Evolutionary conservation across 495 filamentous ascomycete species (phyloP).

Genomic region (Xylaria palmicola): DNA sequence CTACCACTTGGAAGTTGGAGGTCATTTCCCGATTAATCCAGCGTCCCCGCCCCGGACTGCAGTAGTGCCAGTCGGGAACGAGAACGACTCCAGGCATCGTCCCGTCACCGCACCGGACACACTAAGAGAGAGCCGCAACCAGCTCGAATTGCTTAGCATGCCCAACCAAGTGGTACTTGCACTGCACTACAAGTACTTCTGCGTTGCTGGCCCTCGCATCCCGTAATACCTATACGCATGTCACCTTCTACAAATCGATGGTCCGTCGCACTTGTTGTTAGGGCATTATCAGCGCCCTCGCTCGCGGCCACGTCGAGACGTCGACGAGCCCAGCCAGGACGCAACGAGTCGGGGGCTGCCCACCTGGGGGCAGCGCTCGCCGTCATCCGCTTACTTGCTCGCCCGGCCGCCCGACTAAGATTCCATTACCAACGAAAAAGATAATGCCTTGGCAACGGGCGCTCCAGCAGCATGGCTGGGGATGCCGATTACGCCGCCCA

Average conservation of each 20-base stretch:
- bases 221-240: neutral
- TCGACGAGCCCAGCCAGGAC: neutral
- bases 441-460: conserved; percentile 13
- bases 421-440: conserved; percentile 5
- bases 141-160: conserved; percentile 1
- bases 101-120: neutral
- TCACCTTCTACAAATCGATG: conserved; percentile 12
- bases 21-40: neutral
- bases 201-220: no score
- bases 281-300: neutral
- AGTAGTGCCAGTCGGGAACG: conserved; percentile 1
- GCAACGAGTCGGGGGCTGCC: neutral
- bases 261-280: neutral
- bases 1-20: neutral
- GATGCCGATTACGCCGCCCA: conserved; percentile 9
- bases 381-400: neutral
- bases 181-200: no score
- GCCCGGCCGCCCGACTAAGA: neutral
- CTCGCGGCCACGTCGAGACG: neutral
- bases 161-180: no score
- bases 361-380: neutral
- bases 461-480: neutral
- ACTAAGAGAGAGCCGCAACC: conserved; percentile 11
- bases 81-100: neutral
- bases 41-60: conserved; percentile 5